A percentile compares a stretch with the other conserved stretches of the same genome.
Conservation (phyloP, 2,329 filamentous ascomycete species). For the Corniculantispora saksenae region DNA sequence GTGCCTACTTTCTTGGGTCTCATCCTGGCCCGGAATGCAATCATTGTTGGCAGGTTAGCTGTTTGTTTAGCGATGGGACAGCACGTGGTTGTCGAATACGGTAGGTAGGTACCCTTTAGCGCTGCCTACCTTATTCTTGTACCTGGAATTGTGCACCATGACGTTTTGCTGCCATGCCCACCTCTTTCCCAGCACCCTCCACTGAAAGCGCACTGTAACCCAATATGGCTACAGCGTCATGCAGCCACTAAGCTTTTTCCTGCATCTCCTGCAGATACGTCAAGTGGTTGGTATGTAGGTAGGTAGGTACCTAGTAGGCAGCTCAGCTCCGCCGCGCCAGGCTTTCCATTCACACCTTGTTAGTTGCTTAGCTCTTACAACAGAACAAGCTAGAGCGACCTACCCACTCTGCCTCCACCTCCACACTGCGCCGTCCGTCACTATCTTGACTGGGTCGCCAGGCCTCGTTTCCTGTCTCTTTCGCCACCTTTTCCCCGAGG, state of each 20-base stretch:
- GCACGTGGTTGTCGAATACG: neutral
- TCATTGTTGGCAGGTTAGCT: too few relatives aligned
- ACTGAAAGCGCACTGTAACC: neutral
- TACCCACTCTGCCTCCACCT: conserved; percentile 18
- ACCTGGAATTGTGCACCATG: too few relatives aligned
- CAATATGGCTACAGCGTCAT: neutral
- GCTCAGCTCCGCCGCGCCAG: neutral
- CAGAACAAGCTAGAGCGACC: neutral
- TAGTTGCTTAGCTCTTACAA: conserved; percentile 3
- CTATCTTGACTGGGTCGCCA: neutral
- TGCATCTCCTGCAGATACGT: neutral
- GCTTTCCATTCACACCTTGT: neutral
- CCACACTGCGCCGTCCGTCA: neutral
- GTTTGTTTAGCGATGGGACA: neutral
- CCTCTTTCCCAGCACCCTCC: neutral
- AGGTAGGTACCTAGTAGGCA: too few relatives aligned
- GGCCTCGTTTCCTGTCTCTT: neutral
- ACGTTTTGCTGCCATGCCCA: too few relatives aligned
- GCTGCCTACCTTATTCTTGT: too few relatives aligned
- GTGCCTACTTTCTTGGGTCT: too few relatives aligned
- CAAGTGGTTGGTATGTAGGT: too few relatives aligned
- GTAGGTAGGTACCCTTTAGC: too few relatives aligned
- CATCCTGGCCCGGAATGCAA: too few relatives aligned
- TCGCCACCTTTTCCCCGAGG: neutral
- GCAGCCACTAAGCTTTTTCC: conserved; percentile 4